A percentile compares a stretch with the other conserved stretches of the same genome.
Conservation (phyloP, 345 rosid genomes). For the Trapa incisa region DNA sequence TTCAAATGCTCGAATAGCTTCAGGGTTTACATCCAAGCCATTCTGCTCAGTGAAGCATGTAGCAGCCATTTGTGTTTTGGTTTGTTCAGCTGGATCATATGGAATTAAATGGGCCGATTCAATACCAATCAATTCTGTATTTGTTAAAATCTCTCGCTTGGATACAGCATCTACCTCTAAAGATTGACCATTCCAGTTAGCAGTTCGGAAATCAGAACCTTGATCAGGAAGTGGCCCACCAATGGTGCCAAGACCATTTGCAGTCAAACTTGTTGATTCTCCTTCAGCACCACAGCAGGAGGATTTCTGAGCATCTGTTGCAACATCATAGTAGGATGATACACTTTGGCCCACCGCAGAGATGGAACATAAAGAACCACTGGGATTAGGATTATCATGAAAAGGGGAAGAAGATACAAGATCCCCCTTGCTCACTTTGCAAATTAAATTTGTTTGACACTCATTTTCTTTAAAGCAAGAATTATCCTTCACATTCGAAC, state of each 20-base stretch:
- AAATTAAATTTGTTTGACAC: no score
- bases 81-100: conserved; percentile 14
- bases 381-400: no score
- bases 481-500: no score
- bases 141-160: neutral
- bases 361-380: conserved; percentile 3
- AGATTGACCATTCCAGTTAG: conserved; percentile 5
- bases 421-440: no score
- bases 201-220: conserved; percentile 9
- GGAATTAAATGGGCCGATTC: conserved; percentile 10
- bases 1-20: conserved; percentile 5
- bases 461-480: no score
- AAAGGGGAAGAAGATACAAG: no score
- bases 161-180: neutral
- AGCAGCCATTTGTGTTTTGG: conserved; percentile 12
- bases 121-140: conserved; percentile 8
- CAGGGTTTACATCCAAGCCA: conserved; percentile 10
- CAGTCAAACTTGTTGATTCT: conserved; percentile 15
- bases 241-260: conserved; percentile 6
- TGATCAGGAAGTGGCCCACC: conserved; percentile 10
- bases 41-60: conserved; percentile 12
- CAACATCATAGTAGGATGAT: conserved; percentile 42
- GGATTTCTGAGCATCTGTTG: conserved; percentile 26
- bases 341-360: conserved; percentile 38
- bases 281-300: conserved; percentile 9